Percentiles rank a stretch among this genome's conserved stretches.
Evolutionary conservation across 306 rosid species (phyloP).

Genomic region (Sechiopsis laciniata): DNA sequence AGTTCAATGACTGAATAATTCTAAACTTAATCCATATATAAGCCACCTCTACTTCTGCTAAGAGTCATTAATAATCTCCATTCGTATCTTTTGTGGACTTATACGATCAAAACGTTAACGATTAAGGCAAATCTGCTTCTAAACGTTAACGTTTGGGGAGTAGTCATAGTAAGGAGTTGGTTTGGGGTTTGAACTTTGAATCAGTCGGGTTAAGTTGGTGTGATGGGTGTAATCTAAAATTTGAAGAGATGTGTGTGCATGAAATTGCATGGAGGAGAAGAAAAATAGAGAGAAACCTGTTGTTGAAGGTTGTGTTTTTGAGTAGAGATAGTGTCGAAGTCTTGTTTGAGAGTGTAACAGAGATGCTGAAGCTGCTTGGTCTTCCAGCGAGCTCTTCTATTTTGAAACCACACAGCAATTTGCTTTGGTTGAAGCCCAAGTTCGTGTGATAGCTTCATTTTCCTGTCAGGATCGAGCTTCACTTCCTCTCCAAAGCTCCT

Average conservation of each 20-base stretch:
- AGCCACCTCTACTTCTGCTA: no score
- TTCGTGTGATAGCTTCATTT: conserved; percentile 76
- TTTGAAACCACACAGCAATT: conserved; percentile 93
- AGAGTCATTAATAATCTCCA: no score
- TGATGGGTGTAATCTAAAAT: no score
- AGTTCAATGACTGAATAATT: no score
- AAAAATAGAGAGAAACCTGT: conserved; percentile 40
- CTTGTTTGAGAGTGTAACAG: conserved; percentile 73
- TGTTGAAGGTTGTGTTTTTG: conserved; percentile 72
- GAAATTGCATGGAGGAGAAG: not conserved
- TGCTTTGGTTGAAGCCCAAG: conserved; percentile 89
- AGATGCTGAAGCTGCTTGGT: conserved; percentile 72
- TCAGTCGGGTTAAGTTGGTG: not conserved
- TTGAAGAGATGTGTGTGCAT: not conserved
- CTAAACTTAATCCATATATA: no score
- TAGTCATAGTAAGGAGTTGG: no score
- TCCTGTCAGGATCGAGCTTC: conserved; percentile 81
- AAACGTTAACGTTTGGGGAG: no score
- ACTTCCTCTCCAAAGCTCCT: conserved; percentile 80
- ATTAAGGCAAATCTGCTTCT: no score
- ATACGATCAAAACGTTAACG: no score
- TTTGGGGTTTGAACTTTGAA: no score
- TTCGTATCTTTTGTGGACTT: no score
- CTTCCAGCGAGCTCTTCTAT: conserved; percentile 89
- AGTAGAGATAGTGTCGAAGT: conserved; percentile 50